phyloP scores from a whole-genome alignment of 768 basidiomycete genomes.

The Trametes coccinea region DNA sequence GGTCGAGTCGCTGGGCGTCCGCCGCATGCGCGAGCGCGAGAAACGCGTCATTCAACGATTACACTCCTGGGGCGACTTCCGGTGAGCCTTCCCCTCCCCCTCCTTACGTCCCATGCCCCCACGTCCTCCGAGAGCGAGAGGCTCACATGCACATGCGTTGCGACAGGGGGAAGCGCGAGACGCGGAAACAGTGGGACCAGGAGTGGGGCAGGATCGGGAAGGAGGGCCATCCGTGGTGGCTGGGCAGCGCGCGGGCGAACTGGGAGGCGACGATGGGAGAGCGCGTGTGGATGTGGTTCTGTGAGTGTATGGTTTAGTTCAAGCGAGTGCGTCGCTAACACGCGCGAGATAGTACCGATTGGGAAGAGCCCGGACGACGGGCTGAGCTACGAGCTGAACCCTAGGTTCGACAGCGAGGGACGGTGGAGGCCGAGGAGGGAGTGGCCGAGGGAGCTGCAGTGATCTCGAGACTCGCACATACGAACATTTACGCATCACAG shows the following conservation, averaged over 20 bases:
- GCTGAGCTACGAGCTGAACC: constrained; percentile 63
- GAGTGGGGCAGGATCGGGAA: constrained; percentile 79
- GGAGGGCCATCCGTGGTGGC: constrained; percentile 90
- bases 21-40: constrained; percentile 68
- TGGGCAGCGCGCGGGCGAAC: constrained; percentile 57
- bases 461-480: constrained; percentile 23
- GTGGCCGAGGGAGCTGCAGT: constrained; percentile 70
- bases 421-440: constrained; percentile 64
- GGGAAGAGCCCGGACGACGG: constrained; percentile 63
- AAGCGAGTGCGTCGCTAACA: not conserved
- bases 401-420: constrained; percentile 71
- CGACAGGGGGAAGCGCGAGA: constrained; percentile 51
- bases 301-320: constrained; percentile 48
- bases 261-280: constrained; percentile 87
- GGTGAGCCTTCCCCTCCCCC: constrained; percentile 41
- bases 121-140: not conserved
- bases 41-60: constrained; percentile 46
- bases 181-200: constrained; percentile 57
- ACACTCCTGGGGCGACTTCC: constrained; percentile 53
- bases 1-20: constrained; percentile 69
- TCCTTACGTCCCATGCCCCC: not conserved
- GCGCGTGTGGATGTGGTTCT: constrained; percentile 68
- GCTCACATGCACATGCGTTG: not conserved
- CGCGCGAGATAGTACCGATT: constrained; percentile 40
- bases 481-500: no score